Conservation (phyloP, 139 green algal species). For the Micractinium conductrix region DNA sequence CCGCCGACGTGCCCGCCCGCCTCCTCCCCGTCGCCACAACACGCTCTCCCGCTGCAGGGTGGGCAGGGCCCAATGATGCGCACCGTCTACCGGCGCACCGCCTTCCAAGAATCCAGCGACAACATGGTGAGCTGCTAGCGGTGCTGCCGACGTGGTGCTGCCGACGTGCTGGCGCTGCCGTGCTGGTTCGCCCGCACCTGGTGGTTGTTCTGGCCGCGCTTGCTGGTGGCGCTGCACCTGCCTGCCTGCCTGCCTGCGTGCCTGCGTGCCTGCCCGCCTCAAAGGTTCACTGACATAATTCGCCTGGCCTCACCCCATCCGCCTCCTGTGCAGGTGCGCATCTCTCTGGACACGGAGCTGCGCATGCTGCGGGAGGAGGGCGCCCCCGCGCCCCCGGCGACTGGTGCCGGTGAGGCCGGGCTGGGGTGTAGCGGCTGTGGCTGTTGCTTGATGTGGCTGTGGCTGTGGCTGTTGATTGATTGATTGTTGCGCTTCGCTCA, state of each 20-base stretch:
- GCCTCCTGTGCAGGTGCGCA: slow-evolving; percentile 57
- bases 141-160: background rate
- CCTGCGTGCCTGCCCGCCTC: no score
- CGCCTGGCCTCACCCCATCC: no score
- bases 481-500: no score
- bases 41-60: background rate
- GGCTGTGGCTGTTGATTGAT: no score
- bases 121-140: slow-evolving; percentile 52
- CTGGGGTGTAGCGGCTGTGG: background rate
- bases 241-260: no score
- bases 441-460: no score
- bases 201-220: no score
- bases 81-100: slow-evolving; percentile 75
- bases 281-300: no score
- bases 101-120: slow-evolving; percentile 75
- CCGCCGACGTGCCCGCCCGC: no score
- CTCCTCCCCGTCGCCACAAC: background rate
- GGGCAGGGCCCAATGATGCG: slow-evolving; percentile 64
- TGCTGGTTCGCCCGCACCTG: no score
- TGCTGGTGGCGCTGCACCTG: no score
- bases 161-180: no score
- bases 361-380: slow-evolving; percentile 63
- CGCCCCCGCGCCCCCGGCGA: slow-evolving; percentile 34
- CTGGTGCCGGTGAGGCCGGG: slow-evolving; percentile 49
- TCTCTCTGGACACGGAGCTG: slow-evolving; percentile 76